Conservation (phyloP, 805 yeast species). For the Lachancea nothofagi region DNA sequence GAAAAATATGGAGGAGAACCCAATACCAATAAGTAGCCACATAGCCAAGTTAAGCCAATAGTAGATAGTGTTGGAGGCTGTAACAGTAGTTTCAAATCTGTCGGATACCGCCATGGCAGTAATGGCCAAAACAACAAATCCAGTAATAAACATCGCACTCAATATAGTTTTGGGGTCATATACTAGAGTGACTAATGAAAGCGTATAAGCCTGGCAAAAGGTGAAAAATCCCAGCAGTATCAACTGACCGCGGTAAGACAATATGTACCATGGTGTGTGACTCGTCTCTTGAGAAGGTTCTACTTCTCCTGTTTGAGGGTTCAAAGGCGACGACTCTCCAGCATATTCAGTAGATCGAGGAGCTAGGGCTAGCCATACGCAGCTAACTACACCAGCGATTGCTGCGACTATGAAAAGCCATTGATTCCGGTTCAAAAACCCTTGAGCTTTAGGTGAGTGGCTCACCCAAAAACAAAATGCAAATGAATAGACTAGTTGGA, state of each 20-base stretch:
- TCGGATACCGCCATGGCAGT: slow-evolving; percentile 75
- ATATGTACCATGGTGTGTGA: slow-evolving; percentile 28
- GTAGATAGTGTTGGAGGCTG: slow-evolving; percentile 32
- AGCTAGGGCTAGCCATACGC: slow-evolving; percentile 58
- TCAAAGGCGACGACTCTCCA: background rate
- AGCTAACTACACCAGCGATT: slow-evolving; percentile 54
- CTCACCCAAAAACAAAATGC: slow-evolving; percentile 26
- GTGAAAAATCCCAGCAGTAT: slow-evolving; percentile 62
- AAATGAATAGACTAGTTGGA: slow-evolving; percentile 61
- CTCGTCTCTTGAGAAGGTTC: slow-evolving; percentile 7
- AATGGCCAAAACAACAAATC: slow-evolving; percentile 67
- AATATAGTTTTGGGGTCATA: slow-evolving; percentile 59
- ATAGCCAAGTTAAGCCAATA: slow-evolving; percentile 45
- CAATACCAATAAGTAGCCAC: slow-evolving; percentile 66
- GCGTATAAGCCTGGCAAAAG: slow-evolving; percentile 61
- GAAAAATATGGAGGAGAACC: slow-evolving; percentile 59
- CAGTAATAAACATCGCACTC: slow-evolving; percentile 66
- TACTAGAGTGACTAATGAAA: slow-evolving; percentile 61
- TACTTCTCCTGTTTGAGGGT: slow-evolving; percentile 1
- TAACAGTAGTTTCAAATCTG: slow-evolving; percentile 24
- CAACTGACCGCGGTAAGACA: slow-evolving; percentile 33
- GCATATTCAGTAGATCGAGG: slow-evolving; percentile 55
- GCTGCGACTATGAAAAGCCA: slow-evolving; percentile 56
- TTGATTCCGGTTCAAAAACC: slow-evolving; percentile 52
- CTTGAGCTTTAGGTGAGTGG: slow-evolving; percentile 17